phyloP scores from a whole-genome alignment of 495 filamentous ascomycete species.

The Neurospora discreta region DNA sequence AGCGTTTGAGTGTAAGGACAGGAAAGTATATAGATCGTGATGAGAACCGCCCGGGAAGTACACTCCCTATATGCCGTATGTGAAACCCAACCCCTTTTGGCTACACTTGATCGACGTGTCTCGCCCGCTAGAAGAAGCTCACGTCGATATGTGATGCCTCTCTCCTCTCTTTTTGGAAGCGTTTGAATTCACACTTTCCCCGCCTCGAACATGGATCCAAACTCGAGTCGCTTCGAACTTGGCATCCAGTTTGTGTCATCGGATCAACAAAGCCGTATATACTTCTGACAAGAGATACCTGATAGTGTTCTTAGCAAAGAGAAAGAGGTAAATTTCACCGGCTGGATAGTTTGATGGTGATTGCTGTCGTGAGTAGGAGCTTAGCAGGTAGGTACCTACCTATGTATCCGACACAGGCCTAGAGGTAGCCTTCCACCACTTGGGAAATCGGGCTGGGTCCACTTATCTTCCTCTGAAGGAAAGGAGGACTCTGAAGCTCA shows the following conservation, averaged over 20 bases:
- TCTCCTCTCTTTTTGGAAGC: neutral
- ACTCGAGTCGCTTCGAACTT: neutral
- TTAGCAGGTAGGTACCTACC: no score
- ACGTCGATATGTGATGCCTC: neutral
- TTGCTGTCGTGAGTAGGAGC: neutral
- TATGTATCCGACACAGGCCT: neutral
- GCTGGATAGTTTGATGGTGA: neutral
- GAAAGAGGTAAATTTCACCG: neutral
- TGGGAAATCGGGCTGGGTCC: neutral
- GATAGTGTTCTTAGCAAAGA: neutral
- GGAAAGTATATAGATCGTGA: neutral
- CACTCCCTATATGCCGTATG: neutral
- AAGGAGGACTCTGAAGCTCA: neutral
- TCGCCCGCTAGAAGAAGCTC: neutral
- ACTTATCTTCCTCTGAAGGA: neutral
- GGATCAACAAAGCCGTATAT: neutral
- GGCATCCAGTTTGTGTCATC: neutral
- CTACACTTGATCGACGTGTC: neutral
- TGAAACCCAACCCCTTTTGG: neutral
- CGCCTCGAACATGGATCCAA: neutral
- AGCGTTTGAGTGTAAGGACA: neutral
- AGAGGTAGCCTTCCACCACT: neutral
- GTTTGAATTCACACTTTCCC: neutral
- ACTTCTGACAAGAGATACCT: neutral
- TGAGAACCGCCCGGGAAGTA: neutral